A percentile compares a stretch with the other conserved stretches of the same genome.
These are phyloP conservation scores for Sporothrix variecibatus DNA, from an alignment of 2,329 filamentous ascomycete species.

Conservation along the genomic window DNA sequence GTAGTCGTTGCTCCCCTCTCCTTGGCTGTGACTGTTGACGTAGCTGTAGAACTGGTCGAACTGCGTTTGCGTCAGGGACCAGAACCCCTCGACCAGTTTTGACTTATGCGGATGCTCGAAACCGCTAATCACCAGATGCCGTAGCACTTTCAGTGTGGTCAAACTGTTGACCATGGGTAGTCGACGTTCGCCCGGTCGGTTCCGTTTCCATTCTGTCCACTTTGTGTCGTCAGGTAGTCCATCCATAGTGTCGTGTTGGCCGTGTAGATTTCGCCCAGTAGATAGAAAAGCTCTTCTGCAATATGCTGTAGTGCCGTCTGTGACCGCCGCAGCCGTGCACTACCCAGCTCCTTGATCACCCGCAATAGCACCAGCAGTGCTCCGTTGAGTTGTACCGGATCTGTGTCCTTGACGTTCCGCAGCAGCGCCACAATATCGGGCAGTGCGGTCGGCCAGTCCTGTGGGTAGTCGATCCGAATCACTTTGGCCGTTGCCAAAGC, in stretches of 20 bases:
- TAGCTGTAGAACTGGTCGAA: conserved; percentile 74
- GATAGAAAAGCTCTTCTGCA: conserved; percentile 79
- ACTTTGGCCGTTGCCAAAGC: conserved; percentile 86
- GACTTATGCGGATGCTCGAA: conserved; percentile 85
- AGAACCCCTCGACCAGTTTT: conserved; percentile 74
- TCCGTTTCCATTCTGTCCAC: conserved; percentile 39
- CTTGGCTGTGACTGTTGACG: conserved; percentile 51
- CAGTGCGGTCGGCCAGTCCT: conserved; percentile 73
- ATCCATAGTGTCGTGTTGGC: conserved; percentile 72
- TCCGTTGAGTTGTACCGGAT: conserved; percentile 68
- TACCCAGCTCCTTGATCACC: conserved; percentile 87
- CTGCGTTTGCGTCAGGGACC: conserved; percentile 75
- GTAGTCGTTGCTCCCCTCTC: neutral
- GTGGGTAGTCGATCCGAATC: conserved; percentile 83
- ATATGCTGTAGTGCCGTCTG: conserved; percentile 75
- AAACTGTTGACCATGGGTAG: conserved; percentile 74
- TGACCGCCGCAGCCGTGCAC: conserved; percentile 72
- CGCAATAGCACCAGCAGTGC: conserved; percentile 77
- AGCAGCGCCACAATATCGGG: conserved; percentile 64
- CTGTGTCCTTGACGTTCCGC: conserved; percentile 57
- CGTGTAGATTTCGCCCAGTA: conserved; percentile 77
- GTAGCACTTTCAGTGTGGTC: conserved; percentile 74
- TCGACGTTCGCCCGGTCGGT: conserved; percentile 51
- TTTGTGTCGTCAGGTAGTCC: conserved; percentile 53
- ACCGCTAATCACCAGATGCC: conserved; percentile 75